Evolutionary conservation across 495 filamentous ascomycete species (phyloP).

Genomic region (Astrothelium subdiscretum): DNA sequence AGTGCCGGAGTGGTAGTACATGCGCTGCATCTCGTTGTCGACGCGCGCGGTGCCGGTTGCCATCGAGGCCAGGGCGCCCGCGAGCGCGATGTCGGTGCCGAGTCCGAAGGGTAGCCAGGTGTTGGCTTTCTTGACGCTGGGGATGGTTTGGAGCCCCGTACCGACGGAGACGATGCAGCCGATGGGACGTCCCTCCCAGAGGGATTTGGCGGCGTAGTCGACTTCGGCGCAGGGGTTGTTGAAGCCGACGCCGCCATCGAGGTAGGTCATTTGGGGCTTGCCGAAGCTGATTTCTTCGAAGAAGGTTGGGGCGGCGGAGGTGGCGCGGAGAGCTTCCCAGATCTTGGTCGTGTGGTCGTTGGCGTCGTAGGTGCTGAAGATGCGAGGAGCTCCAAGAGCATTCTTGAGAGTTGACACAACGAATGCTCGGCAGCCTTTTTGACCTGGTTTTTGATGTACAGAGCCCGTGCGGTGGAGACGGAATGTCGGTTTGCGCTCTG

Average conservation of each 20-base stretch:
- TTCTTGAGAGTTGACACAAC: slow-evolving; percentile 21
- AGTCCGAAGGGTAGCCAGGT: slow-evolving; percentile 24
- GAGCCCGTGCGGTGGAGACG: slow-evolving; percentile 14
- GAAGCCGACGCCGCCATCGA: slow-evolving; percentile 27
- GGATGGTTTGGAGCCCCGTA: slow-evolving; percentile 25
- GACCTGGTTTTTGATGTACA: slow-evolving; percentile 16
- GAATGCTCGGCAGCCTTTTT: slow-evolving; percentile 20
- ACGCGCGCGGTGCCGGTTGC: slow-evolving; percentile 21
- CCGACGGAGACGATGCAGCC: slow-evolving; percentile 23
- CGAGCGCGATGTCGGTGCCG: slow-evolving; percentile 20
- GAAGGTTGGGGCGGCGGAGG: slow-evolving; percentile 24
- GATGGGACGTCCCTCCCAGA: slow-evolving; percentile 20
- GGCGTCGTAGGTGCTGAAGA: slow-evolving; percentile 22
- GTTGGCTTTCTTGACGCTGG: slow-evolving; percentile 18
- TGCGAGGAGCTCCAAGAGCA: slow-evolving; percentile 20
- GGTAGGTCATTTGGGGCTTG: slow-evolving; percentile 21
- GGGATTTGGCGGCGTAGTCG: slow-evolving; percentile 21
- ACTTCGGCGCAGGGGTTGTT: slow-evolving; percentile 25
- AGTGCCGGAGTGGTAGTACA: slow-evolving; percentile 18
- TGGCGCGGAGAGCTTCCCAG: slow-evolving; percentile 23
- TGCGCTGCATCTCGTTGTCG: slow-evolving; percentile 26
- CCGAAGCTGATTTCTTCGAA: slow-evolving; percentile 27
- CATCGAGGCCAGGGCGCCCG: slow-evolving; percentile 21
- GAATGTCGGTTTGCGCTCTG: slow-evolving; percentile 11
- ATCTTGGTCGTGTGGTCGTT: slow-evolving; percentile 20